Evolutionary conservation across 1,284 basidiomycete genomes (phyloP).

Genomic region (Wolfiporia cocos): DNA sequence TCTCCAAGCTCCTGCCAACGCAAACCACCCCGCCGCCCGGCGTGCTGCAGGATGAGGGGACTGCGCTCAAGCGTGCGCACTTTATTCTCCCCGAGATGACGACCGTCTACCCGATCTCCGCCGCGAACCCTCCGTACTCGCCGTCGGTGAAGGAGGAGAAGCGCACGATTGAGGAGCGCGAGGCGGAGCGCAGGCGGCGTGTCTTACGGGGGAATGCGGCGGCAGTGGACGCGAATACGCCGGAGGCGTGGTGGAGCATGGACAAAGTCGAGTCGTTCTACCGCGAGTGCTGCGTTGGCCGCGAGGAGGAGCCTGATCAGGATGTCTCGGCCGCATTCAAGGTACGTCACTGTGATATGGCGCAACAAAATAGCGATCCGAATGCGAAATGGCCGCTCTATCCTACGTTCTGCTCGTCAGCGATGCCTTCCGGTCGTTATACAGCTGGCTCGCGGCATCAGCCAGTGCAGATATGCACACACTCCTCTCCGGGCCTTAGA

Average conservation of each 20-base stretch:
- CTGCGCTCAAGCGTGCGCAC: constrained; percentile 76
- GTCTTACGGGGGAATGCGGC: constrained; percentile 52
- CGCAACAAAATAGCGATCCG: too few species aligned
- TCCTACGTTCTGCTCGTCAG: too few species aligned
- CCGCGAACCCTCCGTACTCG: constrained; percentile 72
- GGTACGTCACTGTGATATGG: constrained; percentile 40
- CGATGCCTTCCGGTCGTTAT: too few species aligned
- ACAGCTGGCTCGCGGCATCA: too few species aligned
- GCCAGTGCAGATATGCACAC: too few species aligned
- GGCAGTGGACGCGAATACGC: constrained; percentile 22
- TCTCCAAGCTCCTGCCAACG: constrained; percentile 59
- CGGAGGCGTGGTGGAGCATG: constrained; percentile 74
- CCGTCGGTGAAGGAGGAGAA: constrained; percentile 72
- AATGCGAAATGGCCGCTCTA: too few species aligned
- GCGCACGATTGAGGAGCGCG: constrained; percentile 59
- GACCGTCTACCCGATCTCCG: constrained; percentile 83
- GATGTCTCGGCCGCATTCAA: constrained; percentile 68
- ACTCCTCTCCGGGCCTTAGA: too few species aligned
- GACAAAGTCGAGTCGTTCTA: constrained; percentile 80
- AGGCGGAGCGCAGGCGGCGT: constrained; percentile 54
- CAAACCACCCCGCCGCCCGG: constrained; percentile 25
- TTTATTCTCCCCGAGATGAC: constrained; percentile 80
- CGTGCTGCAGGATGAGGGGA: constrained; percentile 31
- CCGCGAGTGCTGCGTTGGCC: constrained; percentile 70
- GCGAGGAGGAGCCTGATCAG: constrained; percentile 66